Evolutionary conservation across 768 basidiomycete species (phyloP).

Genomic region (Candolleomyces efflorescens): DNA sequence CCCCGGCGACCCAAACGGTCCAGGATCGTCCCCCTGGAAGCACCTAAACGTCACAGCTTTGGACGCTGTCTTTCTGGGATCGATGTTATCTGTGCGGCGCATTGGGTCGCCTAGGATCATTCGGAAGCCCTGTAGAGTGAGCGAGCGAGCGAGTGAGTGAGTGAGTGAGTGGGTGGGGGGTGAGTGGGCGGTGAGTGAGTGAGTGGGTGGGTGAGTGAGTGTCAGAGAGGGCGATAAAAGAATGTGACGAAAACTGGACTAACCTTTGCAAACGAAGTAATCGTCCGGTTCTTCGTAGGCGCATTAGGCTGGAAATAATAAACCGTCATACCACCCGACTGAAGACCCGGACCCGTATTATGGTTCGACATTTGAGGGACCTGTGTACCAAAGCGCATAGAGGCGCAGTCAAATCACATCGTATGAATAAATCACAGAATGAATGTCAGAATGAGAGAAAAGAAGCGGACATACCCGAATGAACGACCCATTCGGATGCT

Average conservation of each 20-base stretch:
- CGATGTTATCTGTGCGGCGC: conserved; percentile 4
- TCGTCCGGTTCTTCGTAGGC: neutral
- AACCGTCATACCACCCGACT: conserved; percentile 8
- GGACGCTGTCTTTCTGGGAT: conserved; percentile 1
- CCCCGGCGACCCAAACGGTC: conserved; percentile 3
- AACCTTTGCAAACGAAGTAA: neutral
- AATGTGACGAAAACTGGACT: neutral
- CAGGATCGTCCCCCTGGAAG: conserved; percentile 5
- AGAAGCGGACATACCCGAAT: conserved; percentile 2
- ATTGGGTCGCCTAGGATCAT: conserved; percentile 5
- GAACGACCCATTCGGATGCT: conserved; percentile 4
- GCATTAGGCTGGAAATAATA: conserved; percentile 8
- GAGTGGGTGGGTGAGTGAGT: neutral
- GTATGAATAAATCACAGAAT: no score
- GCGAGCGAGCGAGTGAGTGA: neutral
- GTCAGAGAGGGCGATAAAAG: neutral
- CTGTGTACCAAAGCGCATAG: neutral
- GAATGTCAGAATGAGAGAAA: no score
- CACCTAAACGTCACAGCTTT: conserved; percentile 9
- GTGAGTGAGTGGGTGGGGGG: neutral
- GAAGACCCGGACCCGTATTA: conserved; percentile 4
- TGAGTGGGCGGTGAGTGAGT: neutral
- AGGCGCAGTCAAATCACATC: no score
- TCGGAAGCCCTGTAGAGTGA: neutral
- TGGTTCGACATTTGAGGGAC: conserved; percentile 11